phyloP scores from a whole-genome alignment of 2,329 filamentous ascomycete species.

The Fusarium sp. region DNA sequence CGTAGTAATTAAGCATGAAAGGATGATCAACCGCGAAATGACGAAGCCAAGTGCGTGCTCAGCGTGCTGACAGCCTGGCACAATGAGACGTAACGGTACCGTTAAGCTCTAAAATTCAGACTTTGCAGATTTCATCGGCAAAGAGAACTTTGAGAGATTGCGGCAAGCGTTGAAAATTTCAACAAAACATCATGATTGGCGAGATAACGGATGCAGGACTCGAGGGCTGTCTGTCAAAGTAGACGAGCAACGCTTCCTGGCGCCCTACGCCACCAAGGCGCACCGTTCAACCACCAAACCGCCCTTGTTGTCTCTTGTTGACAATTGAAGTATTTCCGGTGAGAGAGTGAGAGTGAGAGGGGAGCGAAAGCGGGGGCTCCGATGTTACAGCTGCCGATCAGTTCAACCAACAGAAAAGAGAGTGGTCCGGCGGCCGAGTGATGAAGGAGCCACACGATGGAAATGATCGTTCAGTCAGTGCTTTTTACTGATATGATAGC shows the following conservation, averaged over 20 bases:
- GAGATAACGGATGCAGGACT: constrained; percentile 17
- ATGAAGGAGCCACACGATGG: constrained; percentile 5
- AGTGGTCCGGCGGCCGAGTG: constrained; percentile 18
- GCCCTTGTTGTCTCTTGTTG: constrained; percentile 24
- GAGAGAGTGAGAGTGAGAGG: constrained; percentile 17
- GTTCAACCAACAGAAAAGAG: constrained; percentile 15
- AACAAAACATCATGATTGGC: constrained; percentile 31
- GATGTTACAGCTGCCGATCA: constrained; percentile 37
- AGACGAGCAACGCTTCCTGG: constrained; percentile 20
- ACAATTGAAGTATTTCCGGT: constrained; percentile 30
- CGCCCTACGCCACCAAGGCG: constrained; percentile 29
- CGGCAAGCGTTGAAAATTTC: constrained; percentile 31
- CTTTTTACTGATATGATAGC: background rate
- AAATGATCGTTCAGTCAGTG: background rate
- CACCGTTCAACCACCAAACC: constrained; percentile 26
- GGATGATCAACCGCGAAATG: constrained; percentile 29
- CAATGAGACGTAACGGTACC: constrained; percentile 5
- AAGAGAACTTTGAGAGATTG: constrained; percentile 11
- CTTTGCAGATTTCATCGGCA: background rate
- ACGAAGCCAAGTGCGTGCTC: constrained; percentile 3
- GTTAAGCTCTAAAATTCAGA: constrained; percentile 9
- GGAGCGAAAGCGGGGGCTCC: constrained; percentile 34
- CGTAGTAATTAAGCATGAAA: constrained; percentile 38
- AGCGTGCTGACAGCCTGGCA: background rate
- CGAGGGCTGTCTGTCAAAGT: constrained; percentile 5